Evolutionary conservation across 441 rosid genomes (phyloP).

Genomic region (Sinapis alba): DNA sequence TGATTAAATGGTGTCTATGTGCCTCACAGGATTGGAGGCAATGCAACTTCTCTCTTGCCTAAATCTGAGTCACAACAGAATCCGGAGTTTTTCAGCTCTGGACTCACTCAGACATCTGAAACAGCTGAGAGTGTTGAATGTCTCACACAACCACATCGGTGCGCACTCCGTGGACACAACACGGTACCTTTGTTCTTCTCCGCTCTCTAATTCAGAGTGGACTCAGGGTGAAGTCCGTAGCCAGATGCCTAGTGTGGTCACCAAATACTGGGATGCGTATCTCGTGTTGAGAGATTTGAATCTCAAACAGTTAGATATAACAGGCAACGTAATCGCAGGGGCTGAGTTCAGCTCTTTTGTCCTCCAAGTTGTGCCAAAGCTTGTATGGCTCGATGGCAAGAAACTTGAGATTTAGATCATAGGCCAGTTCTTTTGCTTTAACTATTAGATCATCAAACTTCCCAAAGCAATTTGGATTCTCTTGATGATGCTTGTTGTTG

Average conservation of each 20-base stretch:
- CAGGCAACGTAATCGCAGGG: not conserved
- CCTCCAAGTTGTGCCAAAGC: not conserved
- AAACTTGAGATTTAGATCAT: not conserved
- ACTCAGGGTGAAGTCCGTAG: not conserved
- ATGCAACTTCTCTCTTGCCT: not conserved
- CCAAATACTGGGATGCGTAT: not conserved
- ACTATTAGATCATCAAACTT: not conserved
- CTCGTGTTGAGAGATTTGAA: not conserved
- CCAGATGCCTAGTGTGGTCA: not conserved
- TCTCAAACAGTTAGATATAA: not conserved
- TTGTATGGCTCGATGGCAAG: not conserved
- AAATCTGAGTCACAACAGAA: not conserved
- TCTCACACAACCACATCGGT: not conserved
- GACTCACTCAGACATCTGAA: not conserved
- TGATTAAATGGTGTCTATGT: not conserved
- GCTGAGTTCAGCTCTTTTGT: not conserved
- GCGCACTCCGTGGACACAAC: not conserved
- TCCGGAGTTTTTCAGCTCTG: not conserved
- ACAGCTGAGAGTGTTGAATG: not conserved
- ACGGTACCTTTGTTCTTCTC: not conserved
- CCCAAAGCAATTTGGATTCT: too few relatives aligned
- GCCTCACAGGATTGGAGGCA: not conserved
- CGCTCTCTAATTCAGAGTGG: not conserved
- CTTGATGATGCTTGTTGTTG: not conserved
- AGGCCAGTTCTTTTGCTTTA: not conserved